phyloP scores from a whole-genome alignment of 768 basidiomycete species.

The Pholiota conissans region DNA sequence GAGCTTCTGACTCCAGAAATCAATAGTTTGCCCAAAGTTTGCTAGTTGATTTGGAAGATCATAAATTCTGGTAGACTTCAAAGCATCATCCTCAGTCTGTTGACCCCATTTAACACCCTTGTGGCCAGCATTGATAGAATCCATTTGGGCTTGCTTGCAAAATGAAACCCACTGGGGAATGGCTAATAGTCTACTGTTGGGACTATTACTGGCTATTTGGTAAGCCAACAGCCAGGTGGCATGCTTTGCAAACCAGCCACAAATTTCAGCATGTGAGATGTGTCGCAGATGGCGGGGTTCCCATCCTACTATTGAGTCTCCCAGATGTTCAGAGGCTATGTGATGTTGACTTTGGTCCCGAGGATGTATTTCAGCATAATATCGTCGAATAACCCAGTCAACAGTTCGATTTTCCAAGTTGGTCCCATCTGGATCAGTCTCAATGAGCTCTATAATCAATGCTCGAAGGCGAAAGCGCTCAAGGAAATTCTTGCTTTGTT shows the following conservation, averaged over 20 bases:
- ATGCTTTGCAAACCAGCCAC: slow-evolving; percentile 51
- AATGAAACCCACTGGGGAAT: slow-evolving; percentile 49
- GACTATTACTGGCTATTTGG: slow-evolving; percentile 30
- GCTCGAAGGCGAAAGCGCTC: slow-evolving; percentile 49
- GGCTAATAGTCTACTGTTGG: slow-evolving; percentile 34
- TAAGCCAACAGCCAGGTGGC: slow-evolving; percentile 60
- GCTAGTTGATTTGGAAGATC: slow-evolving; percentile 24
- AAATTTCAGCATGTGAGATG: slow-evolving; percentile 52
- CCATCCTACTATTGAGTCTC: slow-evolving; percentile 25
- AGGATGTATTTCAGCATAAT: slow-evolving; percentile 27
- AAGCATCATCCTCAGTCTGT: slow-evolving; percentile 16
- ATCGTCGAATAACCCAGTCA: slow-evolving; percentile 48
- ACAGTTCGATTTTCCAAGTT: slow-evolving; percentile 41
- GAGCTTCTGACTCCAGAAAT: slow-evolving; percentile 30
- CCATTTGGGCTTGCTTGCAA: slow-evolving; percentile 29
- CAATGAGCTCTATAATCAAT: slow-evolving; percentile 45
- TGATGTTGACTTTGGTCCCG: slow-evolving; percentile 29
- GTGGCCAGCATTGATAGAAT: slow-evolving; percentile 30
- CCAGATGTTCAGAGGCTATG: slow-evolving; percentile 32
- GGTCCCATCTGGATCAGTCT: slow-evolving; percentile 30
- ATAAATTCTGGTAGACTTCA: neutral
- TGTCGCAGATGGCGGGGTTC: slow-evolving; percentile 44
- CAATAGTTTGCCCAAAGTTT: slow-evolving; percentile 29
- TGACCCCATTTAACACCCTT: slow-evolving; percentile 31
- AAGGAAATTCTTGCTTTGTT: slow-evolving; percentile 48